These are phyloP conservation scores for Hansenula lynferdii DNA, from an alignment of 1,139 yeast species.

Conservation along the genomic window DNA sequence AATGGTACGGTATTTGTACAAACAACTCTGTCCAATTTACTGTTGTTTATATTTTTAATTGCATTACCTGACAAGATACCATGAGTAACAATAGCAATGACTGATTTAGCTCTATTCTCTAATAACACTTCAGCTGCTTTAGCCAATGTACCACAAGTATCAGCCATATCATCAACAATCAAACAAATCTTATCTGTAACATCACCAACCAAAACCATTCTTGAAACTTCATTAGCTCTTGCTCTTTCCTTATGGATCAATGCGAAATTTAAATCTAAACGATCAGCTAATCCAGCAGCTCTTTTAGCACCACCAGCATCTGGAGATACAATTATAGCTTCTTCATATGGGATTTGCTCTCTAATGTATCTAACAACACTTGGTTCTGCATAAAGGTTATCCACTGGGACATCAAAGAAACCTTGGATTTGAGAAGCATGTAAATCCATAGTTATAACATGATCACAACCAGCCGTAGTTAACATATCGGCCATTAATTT, in stretches of 20 bases:
- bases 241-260: constrained; percentile 96
- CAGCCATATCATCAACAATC: constrained; percentile 97
- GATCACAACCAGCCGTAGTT: constrained; percentile 95
- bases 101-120: constrained; percentile 76
- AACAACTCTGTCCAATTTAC: constrained; percentile 73
- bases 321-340: constrained; percentile 88
- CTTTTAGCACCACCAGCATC: constrained; percentile 99
- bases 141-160: constrained; percentile 94
- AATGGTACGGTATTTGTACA: constrained; percentile 96
- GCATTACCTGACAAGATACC: constrained; percentile 92
- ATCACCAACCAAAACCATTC: constrained; percentile 97
- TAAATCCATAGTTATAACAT: constrained; percentile 95
- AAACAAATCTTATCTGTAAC: constrained; percentile 84
- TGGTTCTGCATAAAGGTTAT: constrained; percentile 94
- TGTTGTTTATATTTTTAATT: constrained; percentile 72
- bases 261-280: constrained; percentile 89
- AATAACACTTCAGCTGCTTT: constrained; percentile 91
- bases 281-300: constrained; percentile 93
- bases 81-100: constrained; percentile 94
- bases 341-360: constrained; percentile 61
- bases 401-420: constrained; percentile 93
- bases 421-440: constrained; percentile 99
- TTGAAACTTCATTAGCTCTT: constrained; percentile 87
- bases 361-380: constrained; percentile 83
- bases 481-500: constrained; percentile 93